Base-by-base conservation (phyloP, 306 rosid genomes). In the Vicia sativa region DNA sequence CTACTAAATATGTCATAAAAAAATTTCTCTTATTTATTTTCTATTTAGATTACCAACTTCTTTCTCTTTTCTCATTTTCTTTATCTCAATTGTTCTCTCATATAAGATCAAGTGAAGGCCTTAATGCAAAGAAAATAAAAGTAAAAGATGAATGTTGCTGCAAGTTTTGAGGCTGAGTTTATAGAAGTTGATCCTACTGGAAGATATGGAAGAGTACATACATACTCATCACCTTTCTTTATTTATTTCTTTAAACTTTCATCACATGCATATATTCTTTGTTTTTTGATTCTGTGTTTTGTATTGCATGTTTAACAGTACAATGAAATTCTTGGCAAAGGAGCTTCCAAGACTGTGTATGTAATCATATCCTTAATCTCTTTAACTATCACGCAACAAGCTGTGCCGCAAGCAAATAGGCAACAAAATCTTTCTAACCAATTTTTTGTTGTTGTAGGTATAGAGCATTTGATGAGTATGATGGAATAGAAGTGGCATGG, bases 401-500 rank as follows among this genome's bases (percentile, higher is more conserved):
- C 2, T 21, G 23, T 2, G 23, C 1, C 2, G 23, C 23, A 21
- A 21, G 23, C 23, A 21, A 21, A 21, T 2, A 21, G 23, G 23
- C 23, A 21, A 58, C 57, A 59, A 48, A 68, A 25, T 19, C 49
- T 39, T 38, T 62, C 21, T 57, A 54, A 62, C 2, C 6, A 4
- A 9, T 7, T n/a, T 3, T 64, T 29, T 46, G 10, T 73, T 78
- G 38, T 63, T 83, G 77, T 81, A 95, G 99, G 11, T 95, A 84
- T 58, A 87, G 85, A 78, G 99, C 88, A 66, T 95, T 95, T 76
- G 97, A 95, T 77, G 99, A 95, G 78, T 91, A 88, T 73, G 85
- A 88, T 79, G 99, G 99, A 65, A 88, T 87, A 82, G 99, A 95
- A 85, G 99, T 95, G 28, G 99, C 99, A 46, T 95, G 99, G 99